phyloP scores from a whole-genome alignment of 2,329 filamentous ascomycete genomes.

The Fusarium luffae region DNA sequence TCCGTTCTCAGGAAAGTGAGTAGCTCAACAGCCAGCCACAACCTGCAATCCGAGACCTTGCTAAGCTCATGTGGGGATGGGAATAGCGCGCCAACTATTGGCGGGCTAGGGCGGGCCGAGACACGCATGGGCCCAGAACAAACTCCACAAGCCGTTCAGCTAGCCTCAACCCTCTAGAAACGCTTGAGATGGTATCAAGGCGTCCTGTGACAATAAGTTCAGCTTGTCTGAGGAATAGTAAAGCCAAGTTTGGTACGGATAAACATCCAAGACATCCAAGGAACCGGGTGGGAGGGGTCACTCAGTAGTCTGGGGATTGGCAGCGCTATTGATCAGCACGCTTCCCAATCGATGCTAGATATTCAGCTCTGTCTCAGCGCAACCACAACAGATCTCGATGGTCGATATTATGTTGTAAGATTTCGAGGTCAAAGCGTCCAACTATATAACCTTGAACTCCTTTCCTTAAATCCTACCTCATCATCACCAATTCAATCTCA shows the following conservation, averaged over 20 bases:
- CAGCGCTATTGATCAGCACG: background rate
- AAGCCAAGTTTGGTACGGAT: background rate
- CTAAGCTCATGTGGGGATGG: background rate
- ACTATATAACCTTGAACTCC: too few species aligned
- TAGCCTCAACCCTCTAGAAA: background rate
- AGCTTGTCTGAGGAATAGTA: too few species aligned
- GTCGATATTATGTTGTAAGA: too few species aligned
- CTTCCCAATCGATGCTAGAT: too few species aligned
- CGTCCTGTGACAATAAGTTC: fast-evolving
- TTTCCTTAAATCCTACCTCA: too few species aligned
- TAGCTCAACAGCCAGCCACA: background rate
- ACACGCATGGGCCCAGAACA: background rate
- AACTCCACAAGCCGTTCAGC: background rate
- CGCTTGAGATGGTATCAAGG: fast-evolving
- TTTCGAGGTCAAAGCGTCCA: too few species aligned
- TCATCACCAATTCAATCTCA: too few species aligned
- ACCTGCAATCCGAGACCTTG: background rate
- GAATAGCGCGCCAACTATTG: background rate
- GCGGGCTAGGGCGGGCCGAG: background rate
- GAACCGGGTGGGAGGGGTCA: background rate
- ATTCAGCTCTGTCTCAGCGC: background rate
- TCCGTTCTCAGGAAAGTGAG: background rate
- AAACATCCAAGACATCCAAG: too few species aligned
- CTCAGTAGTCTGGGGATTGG: fast-evolving
- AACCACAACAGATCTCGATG: fast-evolving